Percentiles rank a stretch among this genome's conserved stretches.
phyloP scores from a whole-genome alignment of 345 rosid genomes.

The Lagerstroemia speciosa region DNA sequence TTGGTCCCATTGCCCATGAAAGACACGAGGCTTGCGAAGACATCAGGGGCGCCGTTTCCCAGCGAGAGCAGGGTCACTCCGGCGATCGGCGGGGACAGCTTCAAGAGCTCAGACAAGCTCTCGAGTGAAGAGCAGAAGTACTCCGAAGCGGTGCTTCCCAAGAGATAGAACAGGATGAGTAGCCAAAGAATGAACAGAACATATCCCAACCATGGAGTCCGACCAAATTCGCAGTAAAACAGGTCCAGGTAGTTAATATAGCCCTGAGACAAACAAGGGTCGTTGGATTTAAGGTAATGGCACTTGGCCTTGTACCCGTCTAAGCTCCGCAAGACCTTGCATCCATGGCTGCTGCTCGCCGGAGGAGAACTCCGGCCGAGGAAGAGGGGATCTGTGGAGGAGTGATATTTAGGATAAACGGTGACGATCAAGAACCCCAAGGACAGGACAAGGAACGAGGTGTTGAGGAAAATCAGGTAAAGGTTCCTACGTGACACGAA shows the following conservation, averaged over 20 bases:
- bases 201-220: conserved; percentile 42
- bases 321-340: conserved; percentile 22
- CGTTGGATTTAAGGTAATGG: conserved; percentile 35
- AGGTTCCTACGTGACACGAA: not conserved
- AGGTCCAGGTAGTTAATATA: conserved; percentile 54
- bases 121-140: conserved; percentile 87
- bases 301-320: conserved; percentile 51
- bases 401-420: not conserved
- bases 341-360: conserved; percentile 8
- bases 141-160: conserved; percentile 84
- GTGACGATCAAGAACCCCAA: not conserved
- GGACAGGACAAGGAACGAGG: not conserved
- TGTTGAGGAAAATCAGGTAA: not conserved
- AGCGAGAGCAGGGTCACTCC: conserved; percentile 90
- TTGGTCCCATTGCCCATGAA: conserved; percentile 46
- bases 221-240: conserved; percentile 61
- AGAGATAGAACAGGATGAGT: conserved; percentile 59
- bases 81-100: conserved; percentile 75
- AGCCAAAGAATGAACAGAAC: conserved; percentile 54
- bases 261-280: conserved; percentile 58
- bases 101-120: conserved; percentile 49
- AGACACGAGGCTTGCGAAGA: conserved; percentile 67
- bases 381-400: not conserved
- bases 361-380: conserved; percentile 6
- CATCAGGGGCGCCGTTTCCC: conserved; percentile 89